Conservation (phyloP, 169 alveolate genomes). For the Plasmodium malariae region DNA sequence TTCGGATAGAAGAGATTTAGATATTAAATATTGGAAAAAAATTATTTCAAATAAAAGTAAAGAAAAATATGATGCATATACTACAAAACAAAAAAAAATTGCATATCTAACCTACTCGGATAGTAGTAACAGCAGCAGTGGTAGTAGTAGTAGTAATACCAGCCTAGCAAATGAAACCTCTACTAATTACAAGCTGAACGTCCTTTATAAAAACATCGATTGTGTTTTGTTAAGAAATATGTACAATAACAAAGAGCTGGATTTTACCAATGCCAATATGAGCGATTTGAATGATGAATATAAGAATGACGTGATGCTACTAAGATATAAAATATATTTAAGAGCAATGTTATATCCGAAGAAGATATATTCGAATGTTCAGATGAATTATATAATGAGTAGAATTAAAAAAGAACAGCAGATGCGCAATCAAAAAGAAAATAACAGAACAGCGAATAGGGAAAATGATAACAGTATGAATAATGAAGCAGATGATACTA, state of each 20-base stretch:
- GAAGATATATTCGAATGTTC: conserved; percentile 69
- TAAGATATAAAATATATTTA: conserved; percentile 64
- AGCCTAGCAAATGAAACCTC: conserved; percentile 21
- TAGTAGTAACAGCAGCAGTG: neutral
- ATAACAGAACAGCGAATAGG: neutral
- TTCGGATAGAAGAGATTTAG: conserved; percentile 77
- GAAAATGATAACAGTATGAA: neutral
- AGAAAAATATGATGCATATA: conserved; percentile 75
- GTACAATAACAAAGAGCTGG: conserved; percentile 71
- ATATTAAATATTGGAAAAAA: conserved; percentile 76
- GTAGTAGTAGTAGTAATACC: neutral
- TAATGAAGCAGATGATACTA: conserved; percentile 4
- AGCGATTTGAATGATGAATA: conserved; percentile 71
- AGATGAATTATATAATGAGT: conserved; percentile 28
- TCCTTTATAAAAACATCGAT: conserved; percentile 69
- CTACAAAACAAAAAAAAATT: conserved; percentile 68
- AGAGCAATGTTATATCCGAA: conserved; percentile 64
- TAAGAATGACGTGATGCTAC: conserved; percentile 48
- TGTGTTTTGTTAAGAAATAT: conserved; percentile 68
- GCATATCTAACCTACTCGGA: conserved; percentile 53
- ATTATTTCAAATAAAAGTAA: conserved; percentile 72
- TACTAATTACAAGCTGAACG: conserved; percentile 48
- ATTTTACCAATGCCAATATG: conserved; percentile 66
- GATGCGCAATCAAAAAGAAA: conserved; percentile 1
- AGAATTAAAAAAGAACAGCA: conserved; percentile 30